Percentiles rank a stretch among this genome's conserved stretches.
These are phyloP conservation scores for Centella asiatica DNA, from an alignment of 129 eudicot species.

Conservation along the genomic window DNA sequence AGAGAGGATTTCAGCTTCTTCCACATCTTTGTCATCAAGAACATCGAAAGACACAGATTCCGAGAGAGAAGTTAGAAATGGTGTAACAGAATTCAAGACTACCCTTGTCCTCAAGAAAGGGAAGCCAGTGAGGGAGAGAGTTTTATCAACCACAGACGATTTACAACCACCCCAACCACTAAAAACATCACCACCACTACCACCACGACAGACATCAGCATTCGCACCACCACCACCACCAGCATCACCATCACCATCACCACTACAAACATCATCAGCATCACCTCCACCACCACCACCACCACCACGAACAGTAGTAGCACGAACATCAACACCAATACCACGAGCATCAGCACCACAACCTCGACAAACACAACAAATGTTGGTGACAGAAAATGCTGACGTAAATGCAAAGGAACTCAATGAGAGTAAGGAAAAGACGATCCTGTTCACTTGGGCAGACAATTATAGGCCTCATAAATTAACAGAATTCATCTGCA, in stretches of 20 bases:
- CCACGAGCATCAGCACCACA: constrained; percentile 21
- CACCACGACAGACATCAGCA: constrained; percentile 9
- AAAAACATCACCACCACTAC: constrained; percentile 19
- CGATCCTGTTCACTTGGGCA: constrained; percentile 42
- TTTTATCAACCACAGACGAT: constrained; percentile 10
- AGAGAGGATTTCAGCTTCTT: constrained; percentile 22
- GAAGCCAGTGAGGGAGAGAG: constrained; percentile 96
- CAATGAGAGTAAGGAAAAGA: constrained; percentile 23
- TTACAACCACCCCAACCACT: constrained; percentile 12
- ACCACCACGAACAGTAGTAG: constrained; percentile 1
- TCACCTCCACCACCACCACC: constrained; percentile 23
- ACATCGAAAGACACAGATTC: not conserved
- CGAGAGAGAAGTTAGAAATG: constrained; percentile 5
- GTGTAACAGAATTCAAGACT: not conserved
- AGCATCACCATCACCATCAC: constrained; percentile 17
- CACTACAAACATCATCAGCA: constrained; percentile 12
- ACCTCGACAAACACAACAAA: constrained; percentile 9
- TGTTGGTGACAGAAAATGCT: constrained; percentile 11
- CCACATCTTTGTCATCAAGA: constrained; percentile 12
- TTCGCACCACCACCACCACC: constrained; percentile 5
- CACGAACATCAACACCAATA: constrained; percentile 12
- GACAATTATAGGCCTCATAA: constrained; percentile 46
- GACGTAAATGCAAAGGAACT: constrained; percentile 20
- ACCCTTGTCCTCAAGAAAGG: constrained; percentile 6
- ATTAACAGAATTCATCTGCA: constrained; percentile 59